phyloP scores from a whole-genome alignment of 1,139 yeast genomes.

The Hyphopichia fennica region DNA sequence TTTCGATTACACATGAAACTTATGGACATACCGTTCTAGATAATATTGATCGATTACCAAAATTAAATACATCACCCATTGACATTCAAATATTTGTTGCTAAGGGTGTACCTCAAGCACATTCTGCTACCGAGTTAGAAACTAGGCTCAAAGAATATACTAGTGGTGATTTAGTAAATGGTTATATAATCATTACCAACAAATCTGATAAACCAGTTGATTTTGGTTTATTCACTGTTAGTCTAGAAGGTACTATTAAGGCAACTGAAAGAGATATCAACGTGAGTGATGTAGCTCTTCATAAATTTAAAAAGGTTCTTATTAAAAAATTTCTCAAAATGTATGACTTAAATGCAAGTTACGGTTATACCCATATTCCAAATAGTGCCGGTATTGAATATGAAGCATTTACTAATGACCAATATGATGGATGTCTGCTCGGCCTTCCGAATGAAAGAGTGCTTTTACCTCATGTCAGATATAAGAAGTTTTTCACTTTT shows the following conservation, averaged over 20 bases:
- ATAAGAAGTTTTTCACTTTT: slow-evolving; percentile 65
- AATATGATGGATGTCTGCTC: slow-evolving; percentile 46
- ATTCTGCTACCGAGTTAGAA: slow-evolving; percentile 35
- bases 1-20: slow-evolving; percentile 18
- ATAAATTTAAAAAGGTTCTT: slow-evolving; percentile 29
- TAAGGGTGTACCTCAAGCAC: slow-evolving; percentile 40
- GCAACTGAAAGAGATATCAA: slow-evolving; percentile 26
- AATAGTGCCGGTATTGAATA: slow-evolving; percentile 53
- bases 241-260: slow-evolving; percentile 48
- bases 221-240: slow-evolving; percentile 47
- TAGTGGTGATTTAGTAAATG: slow-evolving; percentile 39
- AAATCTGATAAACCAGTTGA: slow-evolving; percentile 38
- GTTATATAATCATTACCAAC: slow-evolving; percentile 40
- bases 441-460: slow-evolving; percentile 56
- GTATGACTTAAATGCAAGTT: slow-evolving; percentile 50
- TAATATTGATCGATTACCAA: slow-evolving; percentile 42
- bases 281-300: slow-evolving; percentile 13
- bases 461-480: slow-evolving; percentile 49
- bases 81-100: slow-evolving; percentile 47
- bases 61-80: slow-evolving; percentile 35
- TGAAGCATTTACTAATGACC: slow-evolving; percentile 42
- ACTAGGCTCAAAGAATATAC: slow-evolving; percentile 47
- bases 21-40: slow-evolving; percentile 47
- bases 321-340: slow-evolving; percentile 47
- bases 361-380: slow-evolving; percentile 44